Percentiles rank a stretch among this genome's conserved stretches.
These are phyloP conservation scores for Przewalskia tangutica DNA, from an alignment of 257 asterid species.

Conservation along the genomic window DNA sequence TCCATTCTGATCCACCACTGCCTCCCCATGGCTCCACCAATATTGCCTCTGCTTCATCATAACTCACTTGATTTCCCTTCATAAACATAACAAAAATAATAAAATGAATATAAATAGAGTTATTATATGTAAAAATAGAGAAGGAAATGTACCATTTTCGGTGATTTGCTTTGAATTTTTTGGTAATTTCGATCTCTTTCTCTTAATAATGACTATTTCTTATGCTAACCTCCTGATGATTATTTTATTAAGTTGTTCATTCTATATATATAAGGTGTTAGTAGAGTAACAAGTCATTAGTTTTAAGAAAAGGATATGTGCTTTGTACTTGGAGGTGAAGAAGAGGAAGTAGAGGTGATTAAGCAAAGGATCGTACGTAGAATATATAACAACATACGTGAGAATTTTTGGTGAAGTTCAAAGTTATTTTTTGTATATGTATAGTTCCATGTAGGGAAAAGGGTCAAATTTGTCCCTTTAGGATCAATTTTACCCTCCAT, in stretches of 20 bases:
- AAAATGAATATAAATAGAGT: neutral
- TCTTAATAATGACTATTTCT: neutral
- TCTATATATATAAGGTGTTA: neutral
- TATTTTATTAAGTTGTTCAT: neutral
- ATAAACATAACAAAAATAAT: neutral
- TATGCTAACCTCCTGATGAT: neutral
- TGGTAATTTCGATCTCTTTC: neutral
- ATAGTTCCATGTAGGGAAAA: too few species aligned
- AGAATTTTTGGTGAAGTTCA: neutral
- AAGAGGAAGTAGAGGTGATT: too few species aligned
- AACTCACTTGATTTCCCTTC: neutral
- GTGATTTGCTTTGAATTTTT: neutral
- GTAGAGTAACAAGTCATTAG: too few species aligned
- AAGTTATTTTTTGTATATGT: too few species aligned
- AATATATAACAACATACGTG: neutral
- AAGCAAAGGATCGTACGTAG: neutral
- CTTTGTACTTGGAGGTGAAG: too few species aligned
- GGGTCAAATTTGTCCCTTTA: too few species aligned
- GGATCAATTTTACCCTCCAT: too few species aligned
- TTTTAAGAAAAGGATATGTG: too few species aligned
- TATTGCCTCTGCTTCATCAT: neutral
- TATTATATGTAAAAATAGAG: neutral
- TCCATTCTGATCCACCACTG: conserved; percentile 3
- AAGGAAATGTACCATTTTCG: neutral
- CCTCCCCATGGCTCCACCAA: neutral